These are phyloP conservation scores for Coemansia sp. DNA, from an alignment of 192 early-diverging fungal genomes.

Conservation along the genomic window DNA sequence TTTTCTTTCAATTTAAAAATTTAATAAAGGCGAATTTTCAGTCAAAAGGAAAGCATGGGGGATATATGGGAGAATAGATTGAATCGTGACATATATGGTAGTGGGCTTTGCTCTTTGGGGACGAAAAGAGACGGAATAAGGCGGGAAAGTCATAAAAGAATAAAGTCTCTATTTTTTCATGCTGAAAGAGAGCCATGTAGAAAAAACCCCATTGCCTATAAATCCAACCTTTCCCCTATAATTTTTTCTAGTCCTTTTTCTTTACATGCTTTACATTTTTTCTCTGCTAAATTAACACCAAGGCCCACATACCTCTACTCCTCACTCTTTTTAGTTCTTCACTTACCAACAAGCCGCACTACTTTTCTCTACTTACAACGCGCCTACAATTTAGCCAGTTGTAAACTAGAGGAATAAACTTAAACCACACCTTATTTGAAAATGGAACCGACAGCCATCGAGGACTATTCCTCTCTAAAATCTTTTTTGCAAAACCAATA, in stretches of 20 bases:
- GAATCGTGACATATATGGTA: too few relatives aligned
- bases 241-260: not conserved
- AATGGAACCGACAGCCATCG: not conserved
- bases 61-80: too few relatives aligned
- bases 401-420: not conserved
- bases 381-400: not conserved
- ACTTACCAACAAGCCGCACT: not conserved
- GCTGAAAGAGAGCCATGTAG: not conserved
- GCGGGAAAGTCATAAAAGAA: too few relatives aligned
- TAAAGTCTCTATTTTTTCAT: not conserved
- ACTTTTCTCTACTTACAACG: too few relatives aligned
- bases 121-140: too few relatives aligned
- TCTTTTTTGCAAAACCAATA: not conserved
- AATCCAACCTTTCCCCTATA: not conserved
- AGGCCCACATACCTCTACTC: not conserved
- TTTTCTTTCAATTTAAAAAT: conserved; percentile 1
- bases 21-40: not conserved
- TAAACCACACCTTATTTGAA: not conserved
- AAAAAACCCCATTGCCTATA: conserved; percentile 1
- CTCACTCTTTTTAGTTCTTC: not conserved
- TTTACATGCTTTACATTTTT: too few relatives aligned
- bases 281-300: too few relatives aligned
- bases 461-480: not conserved
- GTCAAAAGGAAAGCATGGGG: too few relatives aligned
- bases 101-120: too few relatives aligned